These are phyloP conservation scores for Tuber brumale DNA, from an alignment of 495 filamentous ascomycete species.

Conservation along the genomic window DNA sequence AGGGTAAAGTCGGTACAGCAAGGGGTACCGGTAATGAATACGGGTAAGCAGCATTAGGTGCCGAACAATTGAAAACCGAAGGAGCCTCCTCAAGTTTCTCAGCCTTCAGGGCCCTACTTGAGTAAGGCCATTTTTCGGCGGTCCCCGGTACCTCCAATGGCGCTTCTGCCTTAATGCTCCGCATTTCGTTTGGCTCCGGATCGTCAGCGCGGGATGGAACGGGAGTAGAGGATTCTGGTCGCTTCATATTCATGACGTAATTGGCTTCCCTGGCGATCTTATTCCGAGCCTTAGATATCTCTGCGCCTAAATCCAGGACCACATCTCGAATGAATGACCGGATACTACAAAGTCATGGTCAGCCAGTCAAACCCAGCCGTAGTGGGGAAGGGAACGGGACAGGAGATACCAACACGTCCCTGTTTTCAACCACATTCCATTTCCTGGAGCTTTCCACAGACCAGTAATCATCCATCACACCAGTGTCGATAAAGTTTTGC, in stretches of 20 bases:
- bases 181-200: background rate
- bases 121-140: background rate
- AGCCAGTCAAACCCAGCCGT: background rate
- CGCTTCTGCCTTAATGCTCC: background rate
- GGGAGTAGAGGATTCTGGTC: background rate
- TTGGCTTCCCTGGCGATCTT: background rate
- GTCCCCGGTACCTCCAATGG: background rate
- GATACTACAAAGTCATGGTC: background rate
- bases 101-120: background rate
- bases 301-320: background rate
- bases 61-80: background rate
- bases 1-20: background rate
- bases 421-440: background rate
- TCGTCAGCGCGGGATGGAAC: background rate
- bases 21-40: background rate
- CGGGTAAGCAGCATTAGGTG: background rate
- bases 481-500: background rate
- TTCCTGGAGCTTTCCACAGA: background rate
- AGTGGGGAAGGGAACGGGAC: background rate
- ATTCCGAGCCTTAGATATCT: background rate
- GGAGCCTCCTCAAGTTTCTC: background rate
- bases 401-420: background rate
- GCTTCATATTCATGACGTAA: background rate
- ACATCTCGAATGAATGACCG: background rate
- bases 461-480: background rate